A percentile compares a stretch with the other conserved stretches of the same genome.
phyloP scores from a whole-genome alignment of 257 asterid genomes.

The Eucommia ulmoides region DNA sequence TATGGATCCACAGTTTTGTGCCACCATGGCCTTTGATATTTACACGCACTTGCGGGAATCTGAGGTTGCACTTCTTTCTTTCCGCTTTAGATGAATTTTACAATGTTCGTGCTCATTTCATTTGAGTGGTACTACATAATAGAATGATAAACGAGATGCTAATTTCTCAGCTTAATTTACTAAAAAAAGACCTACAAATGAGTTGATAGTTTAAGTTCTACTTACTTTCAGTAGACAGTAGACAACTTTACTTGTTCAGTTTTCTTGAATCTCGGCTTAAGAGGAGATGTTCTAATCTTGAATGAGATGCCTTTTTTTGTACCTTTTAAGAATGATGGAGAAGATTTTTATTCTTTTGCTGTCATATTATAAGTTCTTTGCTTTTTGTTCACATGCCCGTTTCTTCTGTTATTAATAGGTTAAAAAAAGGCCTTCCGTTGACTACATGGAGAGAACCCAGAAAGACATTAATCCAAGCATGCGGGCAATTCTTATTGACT shows the following conservation, averaged over 20 bases:
- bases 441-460: constrained; percentile 39
- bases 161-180: no score
- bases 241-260: neutral
- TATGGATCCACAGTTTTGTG: constrained; percentile 78
- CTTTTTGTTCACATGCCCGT: constrained; percentile 1
- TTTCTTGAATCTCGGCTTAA: neutral
- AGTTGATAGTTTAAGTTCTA: neutral
- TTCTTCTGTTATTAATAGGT: constrained; percentile 24
- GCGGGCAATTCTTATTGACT: constrained; percentile 40
- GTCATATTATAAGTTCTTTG: neutral
- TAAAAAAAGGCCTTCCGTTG: constrained; percentile 44
- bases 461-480: constrained; percentile 36
- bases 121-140: no score
- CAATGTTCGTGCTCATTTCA: no score
- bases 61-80: constrained; percentile 35
- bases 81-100: no score
- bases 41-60: constrained; percentile 87
- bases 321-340: neutral
- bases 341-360: neutral
- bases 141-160: no score
- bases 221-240: neutral
- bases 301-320: neutral
- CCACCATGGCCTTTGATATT: constrained; percentile 85
- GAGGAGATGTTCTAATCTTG: neutral
- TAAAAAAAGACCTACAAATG: neutral